These are phyloP conservation scores for Naganishia kalamii DNA, from an alignment of 768 basidiomycete genomes.

Conservation along the genomic window DNA sequence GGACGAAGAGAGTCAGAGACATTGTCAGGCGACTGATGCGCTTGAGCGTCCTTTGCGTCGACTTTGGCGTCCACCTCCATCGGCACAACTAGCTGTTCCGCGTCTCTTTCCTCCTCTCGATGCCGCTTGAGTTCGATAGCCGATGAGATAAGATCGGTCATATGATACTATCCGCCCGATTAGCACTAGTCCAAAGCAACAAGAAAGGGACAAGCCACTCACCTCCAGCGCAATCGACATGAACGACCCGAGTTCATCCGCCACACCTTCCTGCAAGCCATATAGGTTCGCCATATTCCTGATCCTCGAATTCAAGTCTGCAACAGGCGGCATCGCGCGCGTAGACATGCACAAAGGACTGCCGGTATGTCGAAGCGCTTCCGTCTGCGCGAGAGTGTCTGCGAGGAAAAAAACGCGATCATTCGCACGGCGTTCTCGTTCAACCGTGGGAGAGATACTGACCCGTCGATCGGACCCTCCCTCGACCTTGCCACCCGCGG, in stretches of 20 bases:
- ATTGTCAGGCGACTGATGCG: background rate
- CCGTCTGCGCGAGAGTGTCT: conserved; percentile 2
- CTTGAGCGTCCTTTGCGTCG: background rate
- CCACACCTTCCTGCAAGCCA: conserved; percentile 6
- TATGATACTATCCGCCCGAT: background rate
- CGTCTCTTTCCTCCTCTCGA: background rate
- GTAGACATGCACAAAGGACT: conserved; percentile 13
- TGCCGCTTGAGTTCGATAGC: conserved; percentile 2
- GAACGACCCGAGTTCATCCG: conserved; percentile 4
- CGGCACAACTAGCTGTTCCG: background rate
- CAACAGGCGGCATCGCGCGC: background rate
- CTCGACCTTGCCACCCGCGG: conserved; percentile 24
- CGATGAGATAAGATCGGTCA: background rate
- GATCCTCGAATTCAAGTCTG: background rate
- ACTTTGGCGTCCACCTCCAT: background rate
- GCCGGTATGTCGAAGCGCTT: background rate
- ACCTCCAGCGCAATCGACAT: conserved; percentile 11
- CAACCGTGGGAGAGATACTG: background rate
- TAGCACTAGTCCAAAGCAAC: background rate
- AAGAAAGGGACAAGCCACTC: background rate
- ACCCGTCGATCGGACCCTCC: conserved; percentile 14
- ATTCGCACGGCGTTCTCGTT: background rate
- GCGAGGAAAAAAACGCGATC: background rate
- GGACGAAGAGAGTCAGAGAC: background rate
- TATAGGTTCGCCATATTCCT: background rate